Conservation (phyloP, 1,139 yeast genomes). For the Debaryomyces subglobosus region DNA sequence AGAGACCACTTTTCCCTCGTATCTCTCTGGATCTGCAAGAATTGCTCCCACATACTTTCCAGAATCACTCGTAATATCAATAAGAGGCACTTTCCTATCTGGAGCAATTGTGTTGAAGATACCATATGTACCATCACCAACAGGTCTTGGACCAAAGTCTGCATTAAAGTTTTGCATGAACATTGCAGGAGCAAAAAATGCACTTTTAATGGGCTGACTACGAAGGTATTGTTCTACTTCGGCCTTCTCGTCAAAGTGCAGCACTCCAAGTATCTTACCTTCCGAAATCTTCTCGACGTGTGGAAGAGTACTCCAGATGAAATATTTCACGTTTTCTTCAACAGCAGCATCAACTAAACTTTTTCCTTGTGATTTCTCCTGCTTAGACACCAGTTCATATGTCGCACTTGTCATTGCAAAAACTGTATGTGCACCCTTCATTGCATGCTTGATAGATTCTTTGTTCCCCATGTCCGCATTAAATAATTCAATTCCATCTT, state of each 20-base stretch:
- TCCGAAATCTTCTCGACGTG: constrained; percentile 4
- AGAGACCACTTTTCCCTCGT: constrained; percentile 8
- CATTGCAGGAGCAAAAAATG: constrained; percentile 10
- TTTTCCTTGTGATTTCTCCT: constrained; percentile 8
- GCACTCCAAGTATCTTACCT: constrained; percentile 6
- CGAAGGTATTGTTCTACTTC: constrained; percentile 10
- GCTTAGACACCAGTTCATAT: neutral
- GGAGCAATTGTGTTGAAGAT: neutral
- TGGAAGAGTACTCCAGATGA: constrained; percentile 10
- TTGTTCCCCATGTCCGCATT: constrained; percentile 9
- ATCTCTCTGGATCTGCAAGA: constrained; percentile 9
- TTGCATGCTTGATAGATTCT: constrained; percentile 6
- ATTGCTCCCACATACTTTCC: constrained; percentile 11
- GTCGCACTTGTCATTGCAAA: constrained; percentile 7
- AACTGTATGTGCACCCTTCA: constrained; percentile 10
- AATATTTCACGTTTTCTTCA: constrained; percentile 4
- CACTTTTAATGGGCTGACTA: constrained; percentile 8
- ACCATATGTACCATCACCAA: constrained; percentile 8
- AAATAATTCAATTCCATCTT: constrained; percentile 13
- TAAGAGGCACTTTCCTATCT: neutral
- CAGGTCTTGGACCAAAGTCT: neutral
- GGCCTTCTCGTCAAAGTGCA: constrained; percentile 9
- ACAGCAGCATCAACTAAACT: constrained; percentile 10
- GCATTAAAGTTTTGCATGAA: constrained; percentile 11
- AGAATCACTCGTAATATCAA: constrained; percentile 5